Evolutionary conservation across 2,329 filamentous ascomycete genomes (phyloP).

Genomic region (Paraphaeosphaeria sporulosa): DNA sequence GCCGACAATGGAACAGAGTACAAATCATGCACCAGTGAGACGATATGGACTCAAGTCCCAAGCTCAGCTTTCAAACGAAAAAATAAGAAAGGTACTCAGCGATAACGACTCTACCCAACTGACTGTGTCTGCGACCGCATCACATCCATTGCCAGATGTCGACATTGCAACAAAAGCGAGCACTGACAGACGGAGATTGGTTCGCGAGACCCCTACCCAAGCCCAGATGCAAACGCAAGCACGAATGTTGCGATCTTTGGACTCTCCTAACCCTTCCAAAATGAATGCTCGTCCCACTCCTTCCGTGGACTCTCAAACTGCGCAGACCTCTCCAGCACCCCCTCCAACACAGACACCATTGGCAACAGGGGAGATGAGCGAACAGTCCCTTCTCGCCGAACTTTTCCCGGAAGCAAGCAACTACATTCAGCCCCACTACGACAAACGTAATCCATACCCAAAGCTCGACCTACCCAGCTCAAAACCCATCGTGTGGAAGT

Average conservation of each 20-base stretch:
- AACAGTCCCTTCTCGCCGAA: constrained; percentile 55
- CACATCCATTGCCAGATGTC: neutral
- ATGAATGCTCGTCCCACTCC: neutral
- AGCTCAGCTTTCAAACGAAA: neutral
- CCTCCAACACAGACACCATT: constrained; percentile 10
- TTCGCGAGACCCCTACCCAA: constrained; percentile 25
- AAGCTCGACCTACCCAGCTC: constrained; percentile 37
- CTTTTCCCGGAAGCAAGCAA: constrained; percentile 61
- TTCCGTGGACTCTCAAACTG: neutral
- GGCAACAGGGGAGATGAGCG: constrained; percentile 20
- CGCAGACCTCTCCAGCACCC: no score
- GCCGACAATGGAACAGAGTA: neutral
- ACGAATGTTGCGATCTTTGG: constrained; percentile 22
- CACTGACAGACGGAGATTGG: constrained; percentile 20
- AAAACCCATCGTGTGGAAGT: constrained; percentile 19
- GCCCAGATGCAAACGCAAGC: neutral
- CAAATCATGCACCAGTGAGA: neutral
- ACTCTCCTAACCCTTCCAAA: constrained; percentile 19
- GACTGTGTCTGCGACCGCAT: neutral
- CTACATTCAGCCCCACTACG: constrained; percentile 24
- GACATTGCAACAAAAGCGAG: constrained; percentile 9
- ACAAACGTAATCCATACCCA: constrained; percentile 31
- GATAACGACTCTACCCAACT: neutral
- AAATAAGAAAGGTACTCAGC: neutral
- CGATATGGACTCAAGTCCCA: neutral